These are phyloP conservation scores for Cucumis sativus DNA, from an alignment of 306 rosid genomes.

Conservation along the genomic window Cucumber_9930_V3 NC_026660.2:8067001-8067500, in stretches of 20 bases:
- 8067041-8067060: not conserved
- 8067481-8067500: not conserved
- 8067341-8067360: conserved; percentile 48
- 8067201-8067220: not conserved
- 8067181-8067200: not conserved
- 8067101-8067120: not conserved
- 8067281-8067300: conserved; percentile 82
- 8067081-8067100: not conserved
- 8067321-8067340: conserved; percentile 99
- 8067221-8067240: not conserved
- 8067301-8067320: conserved; percentile 78
- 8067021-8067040: not conserved
- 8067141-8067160: not conserved
- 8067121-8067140: not conserved
- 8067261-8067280: conserved; percentile 17
- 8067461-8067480: not conserved
- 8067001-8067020: not conserved
- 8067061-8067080: not conserved
- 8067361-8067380: conserved; percentile 2
- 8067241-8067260: not conserved
- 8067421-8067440: not conserved
- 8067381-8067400: not conserved
- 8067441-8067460: not conserved
- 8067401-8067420: not conserved
- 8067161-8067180: not conserved